Evolutionary conservation across 441 rosid species (phyloP).

Genomic region (Corymbia citriodora): DNA sequence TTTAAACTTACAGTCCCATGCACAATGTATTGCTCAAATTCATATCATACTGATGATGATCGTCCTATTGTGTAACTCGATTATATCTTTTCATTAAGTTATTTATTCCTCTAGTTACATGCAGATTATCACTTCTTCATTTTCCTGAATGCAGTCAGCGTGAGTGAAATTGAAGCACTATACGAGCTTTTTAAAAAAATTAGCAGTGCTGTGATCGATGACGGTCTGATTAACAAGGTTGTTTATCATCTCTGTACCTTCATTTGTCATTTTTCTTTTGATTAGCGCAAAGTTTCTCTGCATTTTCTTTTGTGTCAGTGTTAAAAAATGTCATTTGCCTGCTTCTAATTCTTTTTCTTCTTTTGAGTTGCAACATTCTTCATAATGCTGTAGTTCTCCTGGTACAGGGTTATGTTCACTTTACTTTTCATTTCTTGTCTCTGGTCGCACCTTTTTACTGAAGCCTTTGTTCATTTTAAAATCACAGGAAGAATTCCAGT

Average conservation of each 20-base stretch:
- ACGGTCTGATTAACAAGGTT: constrained; percentile 93
- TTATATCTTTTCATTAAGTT: not conserved
- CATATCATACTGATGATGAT: not conserved
- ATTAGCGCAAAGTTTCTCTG: not conserved
- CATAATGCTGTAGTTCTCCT: not conserved
- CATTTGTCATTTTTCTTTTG: not conserved
- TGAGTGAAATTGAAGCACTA: constrained; percentile 95
- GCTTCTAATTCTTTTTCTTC: not conserved
- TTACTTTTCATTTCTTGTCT: not conserved
- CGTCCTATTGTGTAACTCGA: not conserved
- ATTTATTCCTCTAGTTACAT: not conserved
- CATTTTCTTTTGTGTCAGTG: not conserved
- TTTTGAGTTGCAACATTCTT: not conserved
- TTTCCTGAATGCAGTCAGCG: constrained; percentile 66
- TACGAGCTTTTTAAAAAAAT: constrained; percentile 98
- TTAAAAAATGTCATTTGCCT: not conserved
- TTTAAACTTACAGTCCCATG: not conserved
- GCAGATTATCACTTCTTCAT: constrained; percentile 4
- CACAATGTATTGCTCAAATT: not conserved
- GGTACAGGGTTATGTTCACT: not conserved
- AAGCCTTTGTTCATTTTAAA: not conserved
- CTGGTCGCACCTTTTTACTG: not conserved
- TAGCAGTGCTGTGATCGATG: constrained; percentile 97
- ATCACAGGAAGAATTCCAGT: constrained; percentile 89
- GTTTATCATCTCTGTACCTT: not conserved